These are phyloP conservation scores for Labyrinthula sp. DNA, from an alignment of 352 stramenopile species.

Conservation along the genomic window DNA sequence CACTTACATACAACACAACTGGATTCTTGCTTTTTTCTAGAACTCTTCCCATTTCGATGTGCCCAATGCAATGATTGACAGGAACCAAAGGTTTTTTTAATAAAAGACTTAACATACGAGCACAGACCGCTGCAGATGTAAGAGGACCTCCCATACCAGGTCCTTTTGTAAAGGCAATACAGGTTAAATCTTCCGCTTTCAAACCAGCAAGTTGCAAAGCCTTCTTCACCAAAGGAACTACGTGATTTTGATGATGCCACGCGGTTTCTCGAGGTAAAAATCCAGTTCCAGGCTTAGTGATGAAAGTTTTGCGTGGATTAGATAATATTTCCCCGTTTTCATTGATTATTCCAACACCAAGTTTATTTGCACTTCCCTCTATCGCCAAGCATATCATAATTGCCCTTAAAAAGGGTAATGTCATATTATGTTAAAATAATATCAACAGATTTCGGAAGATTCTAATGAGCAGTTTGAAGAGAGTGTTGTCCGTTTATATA, in stretches of 20 bases:
- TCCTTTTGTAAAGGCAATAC: conserved; percentile 71
- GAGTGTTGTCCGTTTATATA: no score
- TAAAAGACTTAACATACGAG: conserved; percentile 71
- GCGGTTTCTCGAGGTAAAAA: conserved; percentile 94
- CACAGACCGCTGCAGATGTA: conserved; percentile 74
- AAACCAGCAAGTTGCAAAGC: conserved; percentile 73
- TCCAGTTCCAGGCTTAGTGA: conserved; percentile 80
- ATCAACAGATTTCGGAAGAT: no score
- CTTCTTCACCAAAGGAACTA: conserved; percentile 72
- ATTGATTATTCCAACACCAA: conserved; percentile 49
- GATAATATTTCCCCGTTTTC: conserved; percentile 61
- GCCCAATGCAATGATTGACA: conserved; percentile 98
- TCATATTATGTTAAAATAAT: no score
- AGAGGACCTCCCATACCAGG: conserved; percentile 96
- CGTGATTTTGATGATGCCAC: conserved; percentile 91
- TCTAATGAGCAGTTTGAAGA: no score
- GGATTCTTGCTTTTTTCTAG: conserved; percentile 73
- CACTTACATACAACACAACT: conserved; percentile 94
- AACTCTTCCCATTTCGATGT: conserved; percentile 99
- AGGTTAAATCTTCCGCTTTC: conserved; percentile 55
- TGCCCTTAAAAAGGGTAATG: no score
- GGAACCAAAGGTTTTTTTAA: conserved; percentile 81
- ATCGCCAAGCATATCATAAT: no score
- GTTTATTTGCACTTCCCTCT: conserved; percentile 94
- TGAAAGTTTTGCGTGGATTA: conserved; percentile 97